Evolutionary conservation across 2,329 filamentous ascomycete species (phyloP), one percentile per base, ranked within the genome.

Genomic region (Cercospora beticola): DNA sequence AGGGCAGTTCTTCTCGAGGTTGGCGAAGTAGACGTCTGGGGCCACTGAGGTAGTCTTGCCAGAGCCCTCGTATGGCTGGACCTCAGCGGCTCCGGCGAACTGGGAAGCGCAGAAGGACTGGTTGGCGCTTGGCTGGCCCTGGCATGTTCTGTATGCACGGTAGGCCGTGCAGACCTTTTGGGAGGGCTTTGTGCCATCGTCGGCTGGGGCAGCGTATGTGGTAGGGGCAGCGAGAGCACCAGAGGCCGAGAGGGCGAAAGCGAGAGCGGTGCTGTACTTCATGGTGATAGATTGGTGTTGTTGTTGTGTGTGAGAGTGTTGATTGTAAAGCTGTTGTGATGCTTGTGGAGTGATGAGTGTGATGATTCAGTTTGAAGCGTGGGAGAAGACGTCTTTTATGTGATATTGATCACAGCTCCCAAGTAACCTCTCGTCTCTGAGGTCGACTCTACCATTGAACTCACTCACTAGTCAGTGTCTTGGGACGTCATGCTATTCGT

Each of bases 241-340:
- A 31, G 65, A 58, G 33, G 62, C 49, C 5, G 67, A 63, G 40
- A 72, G 60, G 26, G 67, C 64, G 31, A 66, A 49, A n/a, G 69
- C 69, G 57, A 72, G 26, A 56, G 70, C 36, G 2, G 68, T 61
- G 23, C 61, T 31, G 56, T 58, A 46, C 71, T 72, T 72, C 71
- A 72, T 72, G 12, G 18, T 72, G 60, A 33, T 31, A n/a, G 18
- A 3, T 18, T 31, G 54, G 2, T 58, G 56, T 12, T 58, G 14
- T 58, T 4, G 16, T 16, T 31, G 30, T 30, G 54, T 28, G 21
- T 5, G 26, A 18, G 2, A 58, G 54, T 23, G 26, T 1, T 58
- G 26, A 33, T n/a, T 58, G 14, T n/a, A 8, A 6, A 58, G 52
- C 26, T 28, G 28, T 31, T 31, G 23, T 30, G 28, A 31, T 58